Evolutionary conservation across 2,329 filamentous ascomycete species (phyloP), one percentile per base, ranked within the genome.

Genomic region (Septoria petroselini): DNA sequence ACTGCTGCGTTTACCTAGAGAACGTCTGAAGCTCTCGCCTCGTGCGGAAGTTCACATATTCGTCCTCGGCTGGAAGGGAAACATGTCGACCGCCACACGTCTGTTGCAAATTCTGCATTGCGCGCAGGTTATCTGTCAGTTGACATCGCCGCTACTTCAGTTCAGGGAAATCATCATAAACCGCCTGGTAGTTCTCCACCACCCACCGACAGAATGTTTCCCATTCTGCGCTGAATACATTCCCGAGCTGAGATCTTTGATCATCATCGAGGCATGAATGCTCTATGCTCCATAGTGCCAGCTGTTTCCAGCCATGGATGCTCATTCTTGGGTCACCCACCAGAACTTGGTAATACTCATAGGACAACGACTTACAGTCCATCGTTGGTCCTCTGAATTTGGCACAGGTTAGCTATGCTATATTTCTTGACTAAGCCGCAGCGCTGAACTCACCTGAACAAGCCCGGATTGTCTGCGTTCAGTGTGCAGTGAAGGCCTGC

Each of bases 281-380:
- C 25, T 73, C 62, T 2, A 76, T 56, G 46, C 73, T 75, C 73
- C 73, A 76, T 27, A 67, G 57, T 2, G 68, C 72, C 0, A 76
- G 69, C 66, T 88, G 84, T 63, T 84, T 84, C 82, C 85, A 86
- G 35, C 85, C 85, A 55, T 80, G 80, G 0, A 90, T 67, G 14
- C 76, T 79, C 76, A 89, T 86, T 50, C 80, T 76, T 9, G 76
- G 73, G 37, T 81, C 81, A 40, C 85, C 86, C 6, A 86, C 77
- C 74, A 89, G 81, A 51, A 84, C 76, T 63, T 90, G 86, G 64
- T 88, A 89, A 63, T 89, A 88, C 62, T 90, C 86, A 57, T 88
- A 84, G 1, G 83, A 84, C 35, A 89, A 74, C 1, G 82, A 82
- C 11, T 85, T 87, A 55, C 83, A 86, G 50, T 40, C 19, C 6